phyloP scores from a whole-genome alignment of 352 stramenopile species.

The Globisporangium nagaii region DNA sequence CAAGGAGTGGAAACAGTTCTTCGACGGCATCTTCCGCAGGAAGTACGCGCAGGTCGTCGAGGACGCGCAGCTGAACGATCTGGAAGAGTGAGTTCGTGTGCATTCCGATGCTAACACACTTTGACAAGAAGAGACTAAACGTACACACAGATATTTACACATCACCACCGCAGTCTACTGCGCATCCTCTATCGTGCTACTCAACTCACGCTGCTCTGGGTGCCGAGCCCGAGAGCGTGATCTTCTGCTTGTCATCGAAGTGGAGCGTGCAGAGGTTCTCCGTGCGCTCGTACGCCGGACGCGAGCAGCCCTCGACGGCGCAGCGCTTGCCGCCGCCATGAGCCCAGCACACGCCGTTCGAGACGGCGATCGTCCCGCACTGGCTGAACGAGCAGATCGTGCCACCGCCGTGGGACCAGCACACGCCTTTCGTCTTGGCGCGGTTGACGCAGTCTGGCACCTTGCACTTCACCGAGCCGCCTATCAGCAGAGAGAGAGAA shows the following conservation, averaged over 20 bases:
- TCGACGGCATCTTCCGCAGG: constrained; percentile 37
- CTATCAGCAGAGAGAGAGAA: no score
- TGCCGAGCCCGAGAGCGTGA: background rate
- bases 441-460: constrained; percentile 42
- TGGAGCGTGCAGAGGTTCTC: constrained; percentile 49
- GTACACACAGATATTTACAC: no score
- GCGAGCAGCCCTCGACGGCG: constrained; percentile 12
- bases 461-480: constrained; percentile 58
- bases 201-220: background rate
- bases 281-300: constrained; percentile 47
- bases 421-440: constrained; percentile 56
- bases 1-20: constrained; percentile 49
- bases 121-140: background rate
- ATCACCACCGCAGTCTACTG: no score
- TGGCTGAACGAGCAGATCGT: constrained; percentile 38
- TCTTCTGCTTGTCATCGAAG: constrained; percentile 21
- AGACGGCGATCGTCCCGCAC: constrained; percentile 46
- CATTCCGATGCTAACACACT: no score
- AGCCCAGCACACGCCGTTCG: constrained; percentile 52
- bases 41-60: constrained; percentile 8
- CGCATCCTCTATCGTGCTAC: no score
- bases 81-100: constrained; percentile 7
- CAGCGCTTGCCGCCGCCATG: constrained; percentile 24
- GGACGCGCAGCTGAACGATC: background rate
- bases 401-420: constrained; percentile 56